Evolutionary conservation across 345 rosid species (phyloP).

Genomic region (Jatropha curcas): DNA sequence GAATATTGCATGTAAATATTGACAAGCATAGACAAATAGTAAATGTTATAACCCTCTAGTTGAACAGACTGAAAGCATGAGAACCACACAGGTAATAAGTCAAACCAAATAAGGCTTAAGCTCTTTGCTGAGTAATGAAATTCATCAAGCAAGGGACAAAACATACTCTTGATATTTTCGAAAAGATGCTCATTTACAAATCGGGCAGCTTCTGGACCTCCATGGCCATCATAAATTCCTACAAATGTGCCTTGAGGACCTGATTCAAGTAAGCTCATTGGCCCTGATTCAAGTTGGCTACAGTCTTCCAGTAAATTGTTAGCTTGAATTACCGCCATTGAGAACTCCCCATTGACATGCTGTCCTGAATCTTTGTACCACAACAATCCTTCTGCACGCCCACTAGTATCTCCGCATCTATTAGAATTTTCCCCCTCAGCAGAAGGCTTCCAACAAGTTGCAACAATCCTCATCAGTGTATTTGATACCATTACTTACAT

Average conservation of each 20-base stretch:
- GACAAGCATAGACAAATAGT: background rate
- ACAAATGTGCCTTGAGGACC: constrained; percentile 94
- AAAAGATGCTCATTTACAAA: constrained; percentile 78
- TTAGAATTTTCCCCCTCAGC: constrained; percentile 66
- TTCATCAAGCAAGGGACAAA: constrained; percentile 8
- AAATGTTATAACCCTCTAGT: background rate
- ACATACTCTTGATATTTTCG: constrained; percentile 65
- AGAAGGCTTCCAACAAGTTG: constrained; percentile 89
- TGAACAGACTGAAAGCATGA: background rate
- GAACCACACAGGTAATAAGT: background rate
- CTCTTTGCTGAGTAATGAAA: background rate
- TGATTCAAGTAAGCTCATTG: constrained; percentile 63
- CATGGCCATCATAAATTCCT: constrained; percentile 98
- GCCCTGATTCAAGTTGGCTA: constrained; percentile 94
- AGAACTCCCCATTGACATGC: constrained; percentile 75
- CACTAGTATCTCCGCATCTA: constrained; percentile 54
- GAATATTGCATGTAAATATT: background rate
- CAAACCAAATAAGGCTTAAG: constrained; percentile 6
- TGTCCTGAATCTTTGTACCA: constrained; percentile 87
- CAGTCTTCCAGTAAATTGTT: constrained; percentile 77
- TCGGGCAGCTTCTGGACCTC: constrained; percentile 93
- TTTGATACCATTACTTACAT: constrained; percentile 85
- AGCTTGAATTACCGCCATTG: constrained; percentile 97
- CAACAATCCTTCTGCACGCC: constrained; percentile 70
- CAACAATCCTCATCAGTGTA: constrained; percentile 62